These are phyloP conservation scores for Venturiaceae sp. DNA, from an alignment of 2,329 filamentous ascomycete genomes.

Conservation along the genomic window DNA sequence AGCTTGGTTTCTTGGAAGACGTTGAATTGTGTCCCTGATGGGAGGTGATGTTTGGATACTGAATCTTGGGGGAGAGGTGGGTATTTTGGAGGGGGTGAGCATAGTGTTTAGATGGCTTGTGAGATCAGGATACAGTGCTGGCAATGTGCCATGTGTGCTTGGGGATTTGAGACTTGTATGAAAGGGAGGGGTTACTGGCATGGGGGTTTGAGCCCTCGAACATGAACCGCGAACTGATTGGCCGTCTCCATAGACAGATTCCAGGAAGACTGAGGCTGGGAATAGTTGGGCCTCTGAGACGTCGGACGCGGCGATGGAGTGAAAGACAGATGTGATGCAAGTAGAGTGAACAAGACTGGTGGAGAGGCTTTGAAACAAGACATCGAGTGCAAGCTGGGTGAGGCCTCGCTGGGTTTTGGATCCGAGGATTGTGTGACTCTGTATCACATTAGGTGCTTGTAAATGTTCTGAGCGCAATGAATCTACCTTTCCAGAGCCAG, in stretches of 20 bases:
- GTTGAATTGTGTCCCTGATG: slow-evolving; percentile 16
- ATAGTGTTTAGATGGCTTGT: slow-evolving; percentile 6
- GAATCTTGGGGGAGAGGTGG: slow-evolving; percentile 7
- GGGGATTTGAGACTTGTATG: slow-evolving; percentile 5
- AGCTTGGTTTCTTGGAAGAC: slow-evolving; percentile 18
- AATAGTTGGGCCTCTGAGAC: slow-evolving; percentile 71
- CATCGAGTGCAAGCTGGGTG: slow-evolving; percentile 83
- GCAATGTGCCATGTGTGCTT: slow-evolving; percentile 7
- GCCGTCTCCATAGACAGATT: slow-evolving; percentile 65
- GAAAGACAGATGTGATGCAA: slow-evolving; percentile 51
- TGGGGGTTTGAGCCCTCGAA: slow-evolving; percentile 36
- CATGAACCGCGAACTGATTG: slow-evolving; percentile 15
- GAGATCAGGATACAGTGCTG: slow-evolving; percentile 16
- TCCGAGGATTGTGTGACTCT: slow-evolving; percentile 95
- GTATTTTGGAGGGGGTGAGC: slow-evolving; percentile 4
- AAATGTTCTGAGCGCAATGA: neutral
- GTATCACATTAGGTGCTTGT: slow-evolving; percentile 9
- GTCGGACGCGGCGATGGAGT: slow-evolving; percentile 68
- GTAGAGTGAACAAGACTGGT: slow-evolving; percentile 56
- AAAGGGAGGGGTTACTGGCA: slow-evolving; percentile 28
- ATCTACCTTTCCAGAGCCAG: slow-evolving; percentile 85
- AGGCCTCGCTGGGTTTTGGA: slow-evolving; percentile 78
- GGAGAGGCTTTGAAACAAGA: slow-evolving; percentile 75
- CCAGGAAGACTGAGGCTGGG: slow-evolving; percentile 66
- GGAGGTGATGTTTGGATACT: slow-evolving; percentile 21